phyloP scores from a whole-genome alignment of 768 basidiomycete genomes.

The Suillus subaureus region DNA sequence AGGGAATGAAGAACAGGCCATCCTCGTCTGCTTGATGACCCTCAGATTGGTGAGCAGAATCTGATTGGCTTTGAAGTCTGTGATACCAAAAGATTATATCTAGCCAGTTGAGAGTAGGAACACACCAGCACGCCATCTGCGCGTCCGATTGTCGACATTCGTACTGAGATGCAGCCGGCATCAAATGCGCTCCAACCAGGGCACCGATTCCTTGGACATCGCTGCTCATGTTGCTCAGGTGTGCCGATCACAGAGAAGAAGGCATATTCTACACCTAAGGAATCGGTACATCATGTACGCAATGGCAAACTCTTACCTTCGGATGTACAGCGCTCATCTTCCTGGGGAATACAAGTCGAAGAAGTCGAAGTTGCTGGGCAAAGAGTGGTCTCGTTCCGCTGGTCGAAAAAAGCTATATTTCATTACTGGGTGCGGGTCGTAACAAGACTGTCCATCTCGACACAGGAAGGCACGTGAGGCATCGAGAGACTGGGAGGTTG shows the following conservation, averaged over 20 bases:
- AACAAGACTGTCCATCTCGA: background rate
- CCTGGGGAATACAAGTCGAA: background rate
- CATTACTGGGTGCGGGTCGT: background rate
- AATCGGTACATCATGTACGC: background rate
- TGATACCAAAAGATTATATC: background rate
- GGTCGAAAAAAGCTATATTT: no score
- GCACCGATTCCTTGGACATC: background rate
- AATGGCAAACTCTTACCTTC: background rate
- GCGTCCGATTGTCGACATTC: background rate
- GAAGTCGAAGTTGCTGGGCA: background rate
- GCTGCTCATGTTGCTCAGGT: background rate
- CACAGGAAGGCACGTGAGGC: background rate
- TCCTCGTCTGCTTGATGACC: background rate
- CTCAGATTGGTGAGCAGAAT: conserved; percentile 5
- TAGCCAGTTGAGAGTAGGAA: background rate
- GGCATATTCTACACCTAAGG: background rate
- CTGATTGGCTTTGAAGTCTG: background rate
- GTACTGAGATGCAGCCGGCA: no score
- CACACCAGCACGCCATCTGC: background rate
- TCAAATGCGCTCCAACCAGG: background rate
- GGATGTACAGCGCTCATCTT: no score
- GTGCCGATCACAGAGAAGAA: background rate
- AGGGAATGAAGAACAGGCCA: no score
- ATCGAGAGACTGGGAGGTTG: background rate
- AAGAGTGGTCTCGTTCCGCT: background rate